Percentiles rank a stretch among this genome's conserved stretches.
Conservation (phyloP, 1,284 basidiomycete species). For the Earliella scabrosa region DNA sequence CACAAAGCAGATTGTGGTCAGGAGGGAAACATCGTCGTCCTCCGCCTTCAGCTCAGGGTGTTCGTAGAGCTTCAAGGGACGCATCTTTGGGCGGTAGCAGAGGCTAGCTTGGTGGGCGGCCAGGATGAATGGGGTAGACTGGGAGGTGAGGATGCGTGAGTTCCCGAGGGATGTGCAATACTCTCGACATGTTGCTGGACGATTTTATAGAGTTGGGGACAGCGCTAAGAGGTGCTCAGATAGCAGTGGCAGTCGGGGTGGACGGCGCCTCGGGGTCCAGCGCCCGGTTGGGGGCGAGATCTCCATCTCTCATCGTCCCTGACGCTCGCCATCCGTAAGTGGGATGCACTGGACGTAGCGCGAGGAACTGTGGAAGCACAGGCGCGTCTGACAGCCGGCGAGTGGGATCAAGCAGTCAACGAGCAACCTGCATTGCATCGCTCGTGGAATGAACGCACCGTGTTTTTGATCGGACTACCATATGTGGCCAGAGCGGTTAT, state of each 20-base stretch:
- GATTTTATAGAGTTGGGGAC: conserved; percentile 11
- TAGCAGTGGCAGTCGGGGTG: conserved; percentile 3
- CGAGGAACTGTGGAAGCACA: conserved; percentile 7
- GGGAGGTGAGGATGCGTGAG: conserved; percentile 1
- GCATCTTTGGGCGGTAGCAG: conserved; percentile 19
- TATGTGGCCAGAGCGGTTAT: not conserved
- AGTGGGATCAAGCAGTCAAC: conserved; percentile 5
- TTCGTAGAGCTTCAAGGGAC: conserved; percentile 30
- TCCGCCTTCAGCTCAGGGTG: conserved; percentile 31
- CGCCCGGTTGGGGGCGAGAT: too few species aligned
- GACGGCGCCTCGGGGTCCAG: conserved; percentile 10
- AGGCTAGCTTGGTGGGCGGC: not conserved
- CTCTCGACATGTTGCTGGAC: not conserved
- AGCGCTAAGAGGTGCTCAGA: conserved; percentile 13
- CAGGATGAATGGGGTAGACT: not conserved
- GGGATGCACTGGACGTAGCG: not conserved
- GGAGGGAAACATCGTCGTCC: conserved; percentile 29
- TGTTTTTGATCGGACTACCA: conserved; percentile 12
- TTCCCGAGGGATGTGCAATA: not conserved
- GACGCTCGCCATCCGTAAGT: not conserved
- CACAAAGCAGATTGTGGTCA: conserved; percentile 35
- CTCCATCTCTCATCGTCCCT: not conserved
- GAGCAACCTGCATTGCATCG: conserved; percentile 9
- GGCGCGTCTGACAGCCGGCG: conserved; percentile 6
- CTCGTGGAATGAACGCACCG: not conserved